Conservation (phyloP, 345 rosid genomes). For the Cardamine resedifolia region DNA sequence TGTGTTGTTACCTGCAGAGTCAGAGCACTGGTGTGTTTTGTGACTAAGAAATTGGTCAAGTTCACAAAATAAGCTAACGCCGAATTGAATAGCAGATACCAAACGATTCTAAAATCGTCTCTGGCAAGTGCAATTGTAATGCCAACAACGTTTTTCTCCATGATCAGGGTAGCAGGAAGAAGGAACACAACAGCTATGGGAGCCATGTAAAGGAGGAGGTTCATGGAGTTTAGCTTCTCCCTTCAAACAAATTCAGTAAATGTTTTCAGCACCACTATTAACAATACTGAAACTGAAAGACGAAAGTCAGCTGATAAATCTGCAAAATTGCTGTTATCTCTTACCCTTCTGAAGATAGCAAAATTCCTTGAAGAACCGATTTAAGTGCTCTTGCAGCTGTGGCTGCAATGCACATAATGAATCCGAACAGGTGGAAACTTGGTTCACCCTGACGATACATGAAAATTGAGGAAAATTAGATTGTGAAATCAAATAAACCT, state of each 20-base stretch:
- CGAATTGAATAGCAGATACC: conserved; percentile 56
- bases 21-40: conserved; percentile 56
- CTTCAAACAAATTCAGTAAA: conserved; percentile 29
- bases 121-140: conserved; percentile 48
- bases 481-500: background rate
- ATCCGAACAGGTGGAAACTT: conserved; percentile 69
- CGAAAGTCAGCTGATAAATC: background rate
- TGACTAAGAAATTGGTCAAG: conserved; percentile 63
- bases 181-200: conserved; percentile 52
- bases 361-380: conserved; percentile 72
- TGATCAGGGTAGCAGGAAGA: conserved; percentile 53
- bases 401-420: conserved; percentile 65
- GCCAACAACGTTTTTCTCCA: conserved; percentile 53
- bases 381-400: conserved; percentile 83
- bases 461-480: background rate
- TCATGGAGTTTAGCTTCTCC: conserved; percentile 67
- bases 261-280: conserved; percentile 15
- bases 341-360: conserved; percentile 75
- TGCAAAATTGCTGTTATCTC: background rate
- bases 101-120: conserved; percentile 48
- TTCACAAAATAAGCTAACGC: conserved; percentile 53
- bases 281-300: background rate
- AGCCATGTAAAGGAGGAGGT: conserved; percentile 56
- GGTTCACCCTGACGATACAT: conserved; percentile 56
- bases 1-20: conserved; percentile 51